Evolutionary conservation across 2,329 filamentous ascomycete genomes (phyloP), one percentile per base, ranked within the genome.

Genomic region (Ophiosphaerella korrae): DNA sequence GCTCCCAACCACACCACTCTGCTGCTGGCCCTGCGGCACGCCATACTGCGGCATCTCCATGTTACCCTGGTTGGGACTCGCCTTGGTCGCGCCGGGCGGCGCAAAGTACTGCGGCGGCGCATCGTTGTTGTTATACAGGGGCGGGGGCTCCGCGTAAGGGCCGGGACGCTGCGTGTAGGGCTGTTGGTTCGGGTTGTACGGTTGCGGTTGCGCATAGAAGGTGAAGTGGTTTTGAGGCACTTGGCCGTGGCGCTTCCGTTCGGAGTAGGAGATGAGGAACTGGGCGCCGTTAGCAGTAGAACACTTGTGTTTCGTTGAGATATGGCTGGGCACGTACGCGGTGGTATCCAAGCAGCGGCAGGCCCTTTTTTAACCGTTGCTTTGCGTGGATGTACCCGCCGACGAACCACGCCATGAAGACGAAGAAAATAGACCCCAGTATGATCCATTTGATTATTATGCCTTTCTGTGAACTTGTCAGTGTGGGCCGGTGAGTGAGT

Each of bases 361-460:
- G 76, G 1, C 88, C 88, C 70, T 85, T 87, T 53, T 77, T 79
- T 57, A 92, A 78, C 40, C 90, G 81, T 39, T 75, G 75, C 69
- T 84, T 84, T 39, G 89, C 90, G 73, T 93, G 90, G 40, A 83
- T 74, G 71, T 88, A 88, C 53, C 88, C 88, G 52, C 84, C 78
- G 46, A 89, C 59, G 63, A 92, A 78, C 78, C 86, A 90, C 36
- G 79, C 63, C 45, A 84, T 70, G 64, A 90, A 74, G 52, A 85
- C 48, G 48, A 80, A 51, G 62, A 89, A 77, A 58, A 93, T 69
- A 55, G 78, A 75, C 53, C 83, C 81, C 66, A 92, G 84, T 52
- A 93, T 75, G 40, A 82, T 79, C 84, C 88, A 93, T 73, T 90
- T 89, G 63, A 91, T 77, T 50, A 87, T 86, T 48, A 81, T 74